These are phyloP conservation scores for Stenocarpella maydis DNA, from an alignment of 2,329 filamentous ascomycete genomes.

Conservation along the genomic window DNA sequence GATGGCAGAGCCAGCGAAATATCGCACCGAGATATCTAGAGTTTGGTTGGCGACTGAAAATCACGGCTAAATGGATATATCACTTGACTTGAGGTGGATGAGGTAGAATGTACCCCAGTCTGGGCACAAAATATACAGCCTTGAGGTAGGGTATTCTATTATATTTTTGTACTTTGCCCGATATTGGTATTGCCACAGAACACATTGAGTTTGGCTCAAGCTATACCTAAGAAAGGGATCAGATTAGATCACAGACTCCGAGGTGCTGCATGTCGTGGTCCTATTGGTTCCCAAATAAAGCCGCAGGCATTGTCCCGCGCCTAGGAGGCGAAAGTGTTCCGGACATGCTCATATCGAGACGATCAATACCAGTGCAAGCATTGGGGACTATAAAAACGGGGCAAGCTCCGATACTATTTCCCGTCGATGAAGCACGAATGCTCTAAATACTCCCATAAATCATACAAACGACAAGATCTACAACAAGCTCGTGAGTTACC, in stretches of 20 bases:
- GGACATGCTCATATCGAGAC: neutral
- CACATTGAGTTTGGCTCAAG: neutral
- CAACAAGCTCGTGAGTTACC: neutral
- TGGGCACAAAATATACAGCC: conserved; percentile 12
- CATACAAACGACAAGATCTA: neutral
- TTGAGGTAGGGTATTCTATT: neutral
- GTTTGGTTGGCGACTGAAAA: neutral
- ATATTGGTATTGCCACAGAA: conserved; percentile 6
- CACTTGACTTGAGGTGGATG: neutral
- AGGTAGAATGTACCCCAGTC: neutral
- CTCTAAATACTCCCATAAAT: neutral
- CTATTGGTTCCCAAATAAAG: neutral
- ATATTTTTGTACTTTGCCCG: neutral
- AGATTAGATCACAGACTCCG: conserved; percentile 1
- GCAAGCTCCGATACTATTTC: neutral
- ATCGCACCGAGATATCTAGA: neutral
- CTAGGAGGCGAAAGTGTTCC: neutral
- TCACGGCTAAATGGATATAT: conserved; percentile 15
- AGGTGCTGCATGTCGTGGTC: neutral
- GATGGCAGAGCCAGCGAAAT: neutral
- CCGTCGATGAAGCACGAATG: neutral
- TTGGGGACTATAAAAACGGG: neutral
- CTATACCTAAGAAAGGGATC: neutral
- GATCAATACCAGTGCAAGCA: neutral
- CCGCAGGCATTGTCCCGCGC: neutral